Base-by-base conservation (phyloP, 1,284 basidiomycete genomes). In the Athelia psychrophila region DNA sequence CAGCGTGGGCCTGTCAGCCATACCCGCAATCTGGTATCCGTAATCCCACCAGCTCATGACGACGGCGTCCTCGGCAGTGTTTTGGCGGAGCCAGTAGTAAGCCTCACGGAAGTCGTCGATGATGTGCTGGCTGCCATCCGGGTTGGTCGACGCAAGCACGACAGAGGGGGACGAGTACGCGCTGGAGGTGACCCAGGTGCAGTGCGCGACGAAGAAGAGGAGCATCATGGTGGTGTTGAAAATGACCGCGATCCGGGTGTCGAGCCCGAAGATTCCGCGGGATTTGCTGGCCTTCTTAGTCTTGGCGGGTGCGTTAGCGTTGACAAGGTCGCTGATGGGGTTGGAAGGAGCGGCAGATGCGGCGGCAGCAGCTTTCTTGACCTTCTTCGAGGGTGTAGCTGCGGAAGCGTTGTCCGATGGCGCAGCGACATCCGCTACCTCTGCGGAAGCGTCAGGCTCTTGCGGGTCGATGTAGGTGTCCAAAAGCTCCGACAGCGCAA, bases 1-100 rank as follows among this genome's bases (percentile, higher is more conserved):
- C 54, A 99, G 76, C 2, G 95, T 97, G n/a, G 93, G 86, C 42
- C 97, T 79, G 73, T 98, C 95, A 12, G 97, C 95, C 92, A 99
- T 98, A 47, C 97, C 97, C 42, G 95, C 93, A 64, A 99, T 98
- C 74, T 99, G 96, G 70, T 99, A 99, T 19, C 97, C 97, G 64
- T 99, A 99, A 74, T 99, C 97, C 97, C 97, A 99, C 97, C 97
- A 99, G 59, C 91, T 94, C 93, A 97, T 96, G 35, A 99, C 86
- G 44, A 98, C 95, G 13, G 94, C 86, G 58, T 93, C 88, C 68
- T 93, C 77, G 2, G 88, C 79, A 2, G 97, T 99, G 75, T 99
- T 99, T 72, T 96, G 91, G 52, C 95, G 81, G 49, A 99, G 74
- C 97, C 97, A 99, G 71, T 99, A 98, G 70, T 99, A 99, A n/a